Conservation (phyloP, 345 rosid genomes). For the Eucalyptus decipiens region DNA sequence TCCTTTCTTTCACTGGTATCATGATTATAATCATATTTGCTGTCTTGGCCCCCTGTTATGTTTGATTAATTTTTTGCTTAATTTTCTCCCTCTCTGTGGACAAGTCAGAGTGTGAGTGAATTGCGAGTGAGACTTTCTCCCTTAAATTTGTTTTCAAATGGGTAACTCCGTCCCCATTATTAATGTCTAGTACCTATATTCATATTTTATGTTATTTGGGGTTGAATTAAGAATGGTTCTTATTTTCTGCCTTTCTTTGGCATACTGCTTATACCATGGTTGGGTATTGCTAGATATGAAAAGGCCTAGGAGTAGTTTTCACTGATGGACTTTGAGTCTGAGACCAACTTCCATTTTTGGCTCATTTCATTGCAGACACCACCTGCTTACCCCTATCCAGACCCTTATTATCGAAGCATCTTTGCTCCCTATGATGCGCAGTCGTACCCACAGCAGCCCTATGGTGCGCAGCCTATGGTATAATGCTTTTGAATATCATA, state of each 20-base stretch:
- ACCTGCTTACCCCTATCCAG: conserved; percentile 76
- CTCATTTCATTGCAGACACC: conserved; percentile 45
- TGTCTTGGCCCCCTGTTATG: neutral
- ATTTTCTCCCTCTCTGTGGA: neutral
- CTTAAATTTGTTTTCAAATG: neutral
- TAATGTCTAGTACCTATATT: neutral
- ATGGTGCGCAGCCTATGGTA: conserved; percentile 73
- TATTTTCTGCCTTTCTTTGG: neutral
- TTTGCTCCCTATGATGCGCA: conserved; percentile 79
- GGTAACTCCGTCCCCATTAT: neutral
- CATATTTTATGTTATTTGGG: neutral
- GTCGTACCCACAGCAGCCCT: conserved; percentile 64
- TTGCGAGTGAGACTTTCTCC: neutral
- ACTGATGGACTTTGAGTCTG: neutral
- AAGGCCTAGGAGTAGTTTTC: neutral
- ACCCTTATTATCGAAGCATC: conserved; percentile 90
- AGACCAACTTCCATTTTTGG: neutral
- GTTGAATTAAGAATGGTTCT: neutral
- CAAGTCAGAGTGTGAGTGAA: neutral
- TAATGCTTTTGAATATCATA: neutral
- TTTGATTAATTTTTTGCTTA: neutral
- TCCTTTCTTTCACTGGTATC: neutral
- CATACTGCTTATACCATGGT: neutral
- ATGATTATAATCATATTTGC: neutral
- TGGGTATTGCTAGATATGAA: neutral